phyloP scores from a whole-genome alignment of 139 green algal genomes.

The Dunaliella sp. region DNA sequence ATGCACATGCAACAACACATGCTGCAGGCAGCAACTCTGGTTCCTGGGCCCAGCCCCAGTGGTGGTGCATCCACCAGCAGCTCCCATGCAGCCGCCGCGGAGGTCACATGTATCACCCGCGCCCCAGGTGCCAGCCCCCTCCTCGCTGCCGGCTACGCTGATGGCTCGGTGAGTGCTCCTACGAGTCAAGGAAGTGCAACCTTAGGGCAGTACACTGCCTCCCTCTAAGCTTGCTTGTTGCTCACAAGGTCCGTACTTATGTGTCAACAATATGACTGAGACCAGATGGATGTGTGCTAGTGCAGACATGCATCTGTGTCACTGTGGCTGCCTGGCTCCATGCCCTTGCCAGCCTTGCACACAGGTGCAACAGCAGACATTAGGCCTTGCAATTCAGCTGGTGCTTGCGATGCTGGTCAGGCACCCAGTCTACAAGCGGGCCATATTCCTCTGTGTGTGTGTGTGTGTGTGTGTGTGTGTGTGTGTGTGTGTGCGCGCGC shows the following conservation, averaged over 20 bases:
- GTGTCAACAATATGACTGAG: no score
- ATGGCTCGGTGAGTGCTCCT: constrained; percentile 78
- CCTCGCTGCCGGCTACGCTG: constrained; percentile 76
- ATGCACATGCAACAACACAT: neutral
- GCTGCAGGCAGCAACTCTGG: constrained; percentile 35
- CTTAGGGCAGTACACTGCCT: no score
- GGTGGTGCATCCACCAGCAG: constrained; percentile 33
- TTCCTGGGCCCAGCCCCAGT: constrained; percentile 34
- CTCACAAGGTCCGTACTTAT: no score
- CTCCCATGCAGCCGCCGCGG: constrained; percentile 35
- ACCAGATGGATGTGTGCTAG: no score
- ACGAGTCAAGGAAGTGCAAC: no score
- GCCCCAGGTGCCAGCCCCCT: constrained; percentile 43
- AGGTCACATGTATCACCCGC: constrained; percentile 71
- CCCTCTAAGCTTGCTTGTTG: no score
- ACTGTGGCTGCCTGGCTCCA: neutral
- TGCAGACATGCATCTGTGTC: no score
- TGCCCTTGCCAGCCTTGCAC: neutral
- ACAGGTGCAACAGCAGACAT: neutral
- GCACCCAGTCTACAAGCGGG: no score
- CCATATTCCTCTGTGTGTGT: no score
- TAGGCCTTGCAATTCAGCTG: neutral
- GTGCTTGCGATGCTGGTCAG: no score
- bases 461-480: no score
- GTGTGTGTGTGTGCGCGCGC: no score